Conservation (phyloP, 2,329 filamentous ascomycete genomes). For the Phoma sp. region DNA sequence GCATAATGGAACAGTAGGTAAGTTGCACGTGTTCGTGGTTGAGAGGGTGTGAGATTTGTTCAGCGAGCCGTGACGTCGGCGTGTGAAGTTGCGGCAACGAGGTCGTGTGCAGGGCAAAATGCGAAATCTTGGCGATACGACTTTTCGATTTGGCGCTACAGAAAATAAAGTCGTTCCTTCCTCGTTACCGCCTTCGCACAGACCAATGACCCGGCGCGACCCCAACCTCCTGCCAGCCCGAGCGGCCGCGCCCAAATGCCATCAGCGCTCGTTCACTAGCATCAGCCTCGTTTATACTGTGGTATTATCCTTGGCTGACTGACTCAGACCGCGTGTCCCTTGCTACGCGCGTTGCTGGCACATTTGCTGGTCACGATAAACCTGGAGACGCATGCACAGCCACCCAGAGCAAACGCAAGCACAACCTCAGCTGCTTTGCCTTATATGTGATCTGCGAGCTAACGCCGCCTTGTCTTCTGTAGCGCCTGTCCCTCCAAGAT, state of each 20-base stretch:
- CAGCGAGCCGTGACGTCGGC: conserved; percentile 15
- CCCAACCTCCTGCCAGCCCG: conserved; percentile 11
- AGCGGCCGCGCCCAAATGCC: conserved; percentile 16
- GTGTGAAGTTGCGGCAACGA: conserved; percentile 21
- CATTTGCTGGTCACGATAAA: conserved; percentile 21
- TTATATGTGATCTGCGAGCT: conserved; percentile 28
- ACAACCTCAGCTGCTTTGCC: conserved; percentile 31
- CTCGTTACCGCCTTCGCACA: conserved; percentile 11
- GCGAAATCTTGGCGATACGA: conserved; percentile 19
- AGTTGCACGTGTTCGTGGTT: not conserved
- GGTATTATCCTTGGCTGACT: conserved; percentile 22
- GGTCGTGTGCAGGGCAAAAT: conserved; percentile 39
- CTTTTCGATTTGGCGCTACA: conserved; percentile 24
- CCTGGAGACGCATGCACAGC: conserved; percentile 38
- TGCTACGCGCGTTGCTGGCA: conserved; percentile 19
- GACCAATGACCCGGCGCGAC: conserved; percentile 18
- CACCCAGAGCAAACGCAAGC: conserved; percentile 30
- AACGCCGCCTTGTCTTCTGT: conserved; percentile 17
- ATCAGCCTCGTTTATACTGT: conserved; percentile 24
- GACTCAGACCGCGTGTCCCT: conserved; percentile 22
- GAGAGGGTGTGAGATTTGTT: not conserved
- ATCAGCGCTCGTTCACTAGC: conserved; percentile 12
- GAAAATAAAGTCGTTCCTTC: not conserved
- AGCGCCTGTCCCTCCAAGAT: conserved; percentile 13
- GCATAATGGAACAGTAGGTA: conserved; percentile 34